phyloP scores from a whole-genome alignment of 768 basidiomycete species.

The Strobilomyces dryophilus region DNA sequence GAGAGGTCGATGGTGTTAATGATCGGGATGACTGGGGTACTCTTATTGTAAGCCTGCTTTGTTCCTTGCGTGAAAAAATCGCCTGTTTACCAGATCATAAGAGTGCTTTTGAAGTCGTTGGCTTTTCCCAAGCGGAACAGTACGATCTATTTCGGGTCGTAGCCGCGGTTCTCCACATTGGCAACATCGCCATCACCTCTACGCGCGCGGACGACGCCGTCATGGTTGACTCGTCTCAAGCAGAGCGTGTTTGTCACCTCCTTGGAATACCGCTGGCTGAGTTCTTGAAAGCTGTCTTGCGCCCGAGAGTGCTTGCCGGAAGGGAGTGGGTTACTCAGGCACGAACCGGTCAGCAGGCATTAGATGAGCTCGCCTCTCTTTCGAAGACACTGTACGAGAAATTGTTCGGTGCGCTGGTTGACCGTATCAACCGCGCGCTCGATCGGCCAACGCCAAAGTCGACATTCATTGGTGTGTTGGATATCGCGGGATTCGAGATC shows the following conservation, averaged over 20 bases:
- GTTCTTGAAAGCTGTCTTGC: constrained; percentile 83
- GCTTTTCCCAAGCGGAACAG: constrained; percentile 82
- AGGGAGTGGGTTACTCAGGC: constrained; percentile 97
- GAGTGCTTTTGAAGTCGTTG: constrained; percentile 85
- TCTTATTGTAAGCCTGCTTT: constrained; percentile 51
- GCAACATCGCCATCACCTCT: constrained; percentile 82
- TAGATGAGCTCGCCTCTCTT: constrained; percentile 86
- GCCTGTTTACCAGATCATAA: constrained; percentile 27
- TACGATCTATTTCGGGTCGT: constrained; percentile 91
- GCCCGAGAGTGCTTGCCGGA: constrained; percentile 89
- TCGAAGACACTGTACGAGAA: constrained; percentile 98
- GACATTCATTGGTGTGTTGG: constrained; percentile 95
- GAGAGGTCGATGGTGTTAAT: constrained; percentile 93
- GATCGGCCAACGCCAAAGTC: constrained; percentile 90
- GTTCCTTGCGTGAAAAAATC: neutral
- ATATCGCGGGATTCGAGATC: constrained; percentile 99
- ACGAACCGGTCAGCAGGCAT: constrained; percentile 83
- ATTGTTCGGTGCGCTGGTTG: constrained; percentile 90
- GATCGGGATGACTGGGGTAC: constrained; percentile 85
- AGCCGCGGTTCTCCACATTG: constrained; percentile 91
- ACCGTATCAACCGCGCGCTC: constrained; percentile 90
- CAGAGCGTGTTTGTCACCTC: constrained; percentile 85
- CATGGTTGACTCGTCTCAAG: constrained; percentile 79
- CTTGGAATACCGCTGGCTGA: constrained; percentile 85
- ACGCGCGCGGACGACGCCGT: constrained; percentile 76